Conservation (phyloP, 768 basidiomycete species). For the Termitomyces sp. region DNA sequence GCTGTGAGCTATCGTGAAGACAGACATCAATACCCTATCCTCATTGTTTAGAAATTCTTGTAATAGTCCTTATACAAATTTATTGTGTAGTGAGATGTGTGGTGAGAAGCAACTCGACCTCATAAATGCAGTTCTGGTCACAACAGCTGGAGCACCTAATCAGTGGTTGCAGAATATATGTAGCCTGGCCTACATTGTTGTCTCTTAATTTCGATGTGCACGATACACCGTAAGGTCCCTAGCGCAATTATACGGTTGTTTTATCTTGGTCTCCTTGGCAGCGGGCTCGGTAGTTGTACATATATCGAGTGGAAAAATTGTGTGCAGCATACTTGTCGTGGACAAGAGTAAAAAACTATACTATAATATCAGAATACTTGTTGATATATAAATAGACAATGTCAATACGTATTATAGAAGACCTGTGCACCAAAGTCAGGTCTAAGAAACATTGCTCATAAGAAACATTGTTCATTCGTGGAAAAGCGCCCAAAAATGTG, state of each 20-base stretch:
- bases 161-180: no score
- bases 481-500: conserved; percentile 8
- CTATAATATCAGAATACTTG: not conserved
- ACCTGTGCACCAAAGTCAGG: conserved; percentile 5
- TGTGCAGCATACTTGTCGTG: not conserved
- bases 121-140: no score
- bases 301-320: not conserved
- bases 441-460: not conserved
- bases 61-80: no score
- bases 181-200: no score
- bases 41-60: no score
- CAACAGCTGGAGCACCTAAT: no score
- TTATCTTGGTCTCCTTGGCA: not conserved
- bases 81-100: no score
- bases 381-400: not conserved
- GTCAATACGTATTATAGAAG: not conserved
- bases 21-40: no score
- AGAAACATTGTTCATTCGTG: not conserved
- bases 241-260: no score
- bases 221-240: not conserved
- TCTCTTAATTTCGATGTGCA: not conserved
- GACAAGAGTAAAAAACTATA: not conserved
- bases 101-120: no score
- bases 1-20: no score
- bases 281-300: not conserved